These are phyloP conservation scores for Beauveria sp. DNA, from an alignment of 2,329 filamentous ascomycete species.

Conservation along the genomic window DNA sequence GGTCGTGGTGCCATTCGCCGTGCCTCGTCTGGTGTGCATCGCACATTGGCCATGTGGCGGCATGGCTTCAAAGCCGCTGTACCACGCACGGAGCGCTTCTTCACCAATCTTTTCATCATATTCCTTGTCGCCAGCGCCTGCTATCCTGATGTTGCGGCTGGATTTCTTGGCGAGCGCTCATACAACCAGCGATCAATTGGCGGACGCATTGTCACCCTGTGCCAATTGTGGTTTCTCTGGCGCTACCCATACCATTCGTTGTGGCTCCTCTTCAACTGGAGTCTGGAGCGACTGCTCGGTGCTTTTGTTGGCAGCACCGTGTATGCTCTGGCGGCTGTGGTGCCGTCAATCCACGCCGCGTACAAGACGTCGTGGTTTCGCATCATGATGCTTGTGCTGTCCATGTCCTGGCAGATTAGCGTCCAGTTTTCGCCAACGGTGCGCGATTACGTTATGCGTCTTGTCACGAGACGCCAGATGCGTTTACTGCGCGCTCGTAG, in stretches of 20 bases:
- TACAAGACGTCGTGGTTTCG: conserved; percentile 15
- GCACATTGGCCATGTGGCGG: conserved; percentile 15
- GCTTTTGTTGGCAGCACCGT: conserved; percentile 16
- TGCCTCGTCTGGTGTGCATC: conserved; percentile 8
- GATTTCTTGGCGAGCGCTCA: conserved; percentile 15
- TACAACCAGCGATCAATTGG: conserved; percentile 18
- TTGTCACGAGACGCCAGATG: conserved; percentile 14
- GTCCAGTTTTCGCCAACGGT: conserved; percentile 15
- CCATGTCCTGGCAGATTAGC: conserved; percentile 15
- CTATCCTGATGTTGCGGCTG: conserved; percentile 16
- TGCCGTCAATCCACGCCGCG: conserved; percentile 13
- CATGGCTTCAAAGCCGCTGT: conserved; percentile 14
- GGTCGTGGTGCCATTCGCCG: conserved; percentile 11
- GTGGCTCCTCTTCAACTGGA: conserved; percentile 18
- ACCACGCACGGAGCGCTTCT: conserved; percentile 10
- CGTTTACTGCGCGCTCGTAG: not conserved
- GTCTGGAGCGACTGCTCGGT: conserved; percentile 15
- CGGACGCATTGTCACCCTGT: conserved; percentile 15
- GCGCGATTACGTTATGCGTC: conserved; percentile 13
- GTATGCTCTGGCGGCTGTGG: conserved; percentile 15
- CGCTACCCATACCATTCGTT: conserved; percentile 14
- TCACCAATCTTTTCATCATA: conserved; percentile 16
- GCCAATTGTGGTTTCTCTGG: conserved; percentile 16
- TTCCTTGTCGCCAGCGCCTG: conserved; percentile 15
- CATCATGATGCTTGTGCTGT: conserved; percentile 16